phyloP scores from a whole-genome alignment of 148 eudicot species.

The Fagopyrum tataricum region DNA sequence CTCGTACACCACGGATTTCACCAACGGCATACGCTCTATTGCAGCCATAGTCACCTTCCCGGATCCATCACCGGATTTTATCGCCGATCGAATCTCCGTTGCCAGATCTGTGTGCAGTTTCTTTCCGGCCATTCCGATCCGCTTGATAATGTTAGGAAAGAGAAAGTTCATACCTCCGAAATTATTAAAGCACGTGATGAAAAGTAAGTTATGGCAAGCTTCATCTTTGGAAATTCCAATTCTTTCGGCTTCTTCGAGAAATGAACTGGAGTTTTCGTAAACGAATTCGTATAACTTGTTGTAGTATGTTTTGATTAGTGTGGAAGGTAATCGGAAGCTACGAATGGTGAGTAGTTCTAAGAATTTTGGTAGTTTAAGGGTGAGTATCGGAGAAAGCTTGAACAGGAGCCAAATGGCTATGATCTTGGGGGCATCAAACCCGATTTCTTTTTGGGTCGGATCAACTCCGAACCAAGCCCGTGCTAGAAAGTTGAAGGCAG shows the following conservation, averaged over 20 bases:
- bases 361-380: slow-evolving; percentile 34
- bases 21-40: slow-evolving; percentile 37
- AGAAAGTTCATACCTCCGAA: slow-evolving; percentile 46
- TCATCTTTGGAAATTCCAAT: no score
- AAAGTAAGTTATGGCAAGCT: no score
- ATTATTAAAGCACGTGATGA: slow-evolving; percentile 41
- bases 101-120: slow-evolving; percentile 36
- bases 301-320: slow-evolving; percentile 38
- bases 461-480: slow-evolving; percentile 29
- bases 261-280: background rate
- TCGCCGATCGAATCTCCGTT: slow-evolving; percentile 38
- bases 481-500: slow-evolving; percentile 45
- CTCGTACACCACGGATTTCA: slow-evolving; percentile 51
- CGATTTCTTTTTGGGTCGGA: slow-evolving; percentile 20
- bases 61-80: slow-evolving; percentile 20
- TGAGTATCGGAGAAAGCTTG: slow-evolving; percentile 40
- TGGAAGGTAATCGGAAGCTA: slow-evolving; percentile 34
- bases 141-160: slow-evolving; percentile 42
- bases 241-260: no score
- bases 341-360: slow-evolving; percentile 45
- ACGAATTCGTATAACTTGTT: slow-evolving; percentile 38
- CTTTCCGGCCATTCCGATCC: slow-evolving; percentile 46
- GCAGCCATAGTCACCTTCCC: slow-evolving; percentile 38
- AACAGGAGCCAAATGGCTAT: slow-evolving; percentile 34
- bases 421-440: slow-evolving; percentile 30